Conservation (phyloP, 2,329 filamentous ascomycete genomes). For the Metarhizium guizhouense region DNA sequence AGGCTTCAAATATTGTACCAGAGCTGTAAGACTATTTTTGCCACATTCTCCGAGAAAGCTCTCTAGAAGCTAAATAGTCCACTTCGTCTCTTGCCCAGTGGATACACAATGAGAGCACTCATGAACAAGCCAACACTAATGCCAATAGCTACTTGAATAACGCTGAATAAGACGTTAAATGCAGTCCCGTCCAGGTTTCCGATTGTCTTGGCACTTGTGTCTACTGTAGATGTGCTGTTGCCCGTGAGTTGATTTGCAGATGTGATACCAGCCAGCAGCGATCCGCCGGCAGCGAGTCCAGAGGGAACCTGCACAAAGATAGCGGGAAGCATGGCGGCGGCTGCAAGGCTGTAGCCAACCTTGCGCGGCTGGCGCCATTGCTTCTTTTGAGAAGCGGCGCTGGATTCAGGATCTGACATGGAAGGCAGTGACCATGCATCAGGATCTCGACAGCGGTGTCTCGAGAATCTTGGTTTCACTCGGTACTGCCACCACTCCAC, state of each 20-base stretch:
- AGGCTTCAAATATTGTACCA: background rate
- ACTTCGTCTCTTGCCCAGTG: slow-evolving; percentile 48
- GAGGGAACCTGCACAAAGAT: slow-evolving; percentile 68
- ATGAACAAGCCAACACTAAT: slow-evolving; percentile 53
- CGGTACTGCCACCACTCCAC: slow-evolving; percentile 39
- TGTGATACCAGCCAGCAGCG: slow-evolving; percentile 47
- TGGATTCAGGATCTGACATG: slow-evolving; percentile 23
- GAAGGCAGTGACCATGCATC: slow-evolving; percentile 24
- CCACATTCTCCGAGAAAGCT: background rate
- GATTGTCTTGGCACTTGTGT: slow-evolving; percentile 9
- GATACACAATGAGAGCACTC: slow-evolving; percentile 46
- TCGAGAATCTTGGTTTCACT: slow-evolving; percentile 27
- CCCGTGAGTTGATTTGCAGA: slow-evolving; percentile 46
- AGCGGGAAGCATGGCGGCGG: slow-evolving; percentile 75
- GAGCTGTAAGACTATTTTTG: background rate
- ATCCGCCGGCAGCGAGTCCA: slow-evolving; percentile 51
- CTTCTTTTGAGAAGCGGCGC: slow-evolving; percentile 14
- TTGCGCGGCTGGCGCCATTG: slow-evolving; percentile 26
- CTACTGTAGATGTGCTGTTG: slow-evolving; percentile 21
- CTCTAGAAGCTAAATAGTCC: slow-evolving; percentile 45
- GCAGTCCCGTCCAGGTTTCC: slow-evolving; percentile 33
- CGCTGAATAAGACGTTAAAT: slow-evolving; percentile 46
- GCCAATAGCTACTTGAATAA: slow-evolving; percentile 53
- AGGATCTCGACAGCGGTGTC: slow-evolving; percentile 17
- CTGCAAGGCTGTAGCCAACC: slow-evolving; percentile 68